phyloP scores from a whole-genome alignment of 2,329 filamentous ascomycete genomes.

The Penicillium sp. region DNA sequence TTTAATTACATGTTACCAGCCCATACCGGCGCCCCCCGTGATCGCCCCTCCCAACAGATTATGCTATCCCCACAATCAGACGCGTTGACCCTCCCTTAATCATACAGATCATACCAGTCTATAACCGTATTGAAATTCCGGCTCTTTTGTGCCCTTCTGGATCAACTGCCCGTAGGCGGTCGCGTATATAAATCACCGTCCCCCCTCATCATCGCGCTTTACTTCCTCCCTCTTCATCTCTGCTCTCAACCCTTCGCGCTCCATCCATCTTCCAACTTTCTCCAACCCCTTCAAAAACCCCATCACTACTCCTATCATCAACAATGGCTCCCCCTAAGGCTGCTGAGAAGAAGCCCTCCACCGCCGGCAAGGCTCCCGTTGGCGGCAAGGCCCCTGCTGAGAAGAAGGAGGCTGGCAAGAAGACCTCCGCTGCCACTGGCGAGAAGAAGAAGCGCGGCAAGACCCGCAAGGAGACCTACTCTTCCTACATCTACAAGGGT shows the following conservation, averaged over 20 bases:
- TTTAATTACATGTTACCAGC: constrained; percentile 22
- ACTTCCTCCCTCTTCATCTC: constrained; percentile 40
- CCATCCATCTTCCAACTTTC: constrained; percentile 35
- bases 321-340: constrained; percentile 93
- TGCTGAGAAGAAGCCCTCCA: constrained; percentile 95
- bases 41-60: constrained; percentile 10
- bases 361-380: constrained; percentile 87
- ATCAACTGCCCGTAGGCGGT: constrained; percentile 46
- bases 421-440: constrained; percentile 84
- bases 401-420: constrained; percentile 99
- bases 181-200: constrained; percentile 48
- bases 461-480: constrained; percentile 99
- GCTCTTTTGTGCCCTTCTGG: constrained; percentile 44
- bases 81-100: constrained; percentile 36
- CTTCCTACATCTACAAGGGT: constrained; percentile 99
- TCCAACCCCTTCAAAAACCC: constrained; percentile 19
- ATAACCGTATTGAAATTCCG: constrained; percentile 51
- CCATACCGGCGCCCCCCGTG: constrained; percentile 27
- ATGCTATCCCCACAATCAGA: constrained; percentile 13
- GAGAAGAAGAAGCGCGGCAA: constrained; percentile 99
- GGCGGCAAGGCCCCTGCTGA: constrained; percentile 76
- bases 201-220: constrained; percentile 45
- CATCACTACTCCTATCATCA: constrained; percentile 38
- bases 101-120: constrained; percentile 48
- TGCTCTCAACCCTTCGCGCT: constrained; percentile 31